Percentiles rank a stretch among this genome's conserved stretches.
phyloP scores from a whole-genome alignment of 805 yeast species.

The Saturnispora diversa region DNA sequence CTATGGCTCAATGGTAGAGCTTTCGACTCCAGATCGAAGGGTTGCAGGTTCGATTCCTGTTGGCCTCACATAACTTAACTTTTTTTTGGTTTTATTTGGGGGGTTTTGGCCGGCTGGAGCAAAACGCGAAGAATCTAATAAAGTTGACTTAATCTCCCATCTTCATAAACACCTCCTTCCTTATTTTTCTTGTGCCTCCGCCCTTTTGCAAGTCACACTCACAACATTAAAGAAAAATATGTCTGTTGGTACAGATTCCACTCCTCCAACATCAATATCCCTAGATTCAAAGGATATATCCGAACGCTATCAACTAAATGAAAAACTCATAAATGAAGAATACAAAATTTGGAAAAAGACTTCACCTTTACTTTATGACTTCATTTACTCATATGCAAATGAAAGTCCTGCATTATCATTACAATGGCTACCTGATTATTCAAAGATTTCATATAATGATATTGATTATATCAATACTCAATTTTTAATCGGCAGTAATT shows the following conservation, averaged over 20 bases:
- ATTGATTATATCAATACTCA: conserved; percentile 18
- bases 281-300: conserved; percentile 15
- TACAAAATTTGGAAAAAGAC: conserved; percentile 80
- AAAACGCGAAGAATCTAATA: too few relatives aligned
- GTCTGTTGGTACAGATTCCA: not conserved
- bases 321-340: conserved; percentile 66
- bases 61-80: conserved; percentile 14
- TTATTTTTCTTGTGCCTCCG: not conserved
- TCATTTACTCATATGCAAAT: conserved; percentile 58
- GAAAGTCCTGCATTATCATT: conserved; percentile 67
- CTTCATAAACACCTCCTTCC: not conserved
- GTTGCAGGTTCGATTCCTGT: conserved; percentile 23
- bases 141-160: too few relatives aligned
- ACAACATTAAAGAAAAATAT: not conserved
- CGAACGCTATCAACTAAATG: conserved; percentile 42
- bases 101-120: too few relatives aligned
- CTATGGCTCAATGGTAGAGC: conserved; percentile 79
- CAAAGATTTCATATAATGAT: conserved; percentile 9
- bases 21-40: conserved; percentile 54
- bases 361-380: conserved; percentile 68
- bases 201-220: too few relatives aligned
- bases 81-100: conserved; percentile 1
- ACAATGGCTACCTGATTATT: conserved; percentile 52
- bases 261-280: not conserved
- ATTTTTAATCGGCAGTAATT: conserved; percentile 42